Percentiles rank a stretch among this genome's conserved stretches.
phyloP scores from a whole-genome alignment of 2,329 filamentous ascomycete species.

The Ceratocystis smalleyi region DNA sequence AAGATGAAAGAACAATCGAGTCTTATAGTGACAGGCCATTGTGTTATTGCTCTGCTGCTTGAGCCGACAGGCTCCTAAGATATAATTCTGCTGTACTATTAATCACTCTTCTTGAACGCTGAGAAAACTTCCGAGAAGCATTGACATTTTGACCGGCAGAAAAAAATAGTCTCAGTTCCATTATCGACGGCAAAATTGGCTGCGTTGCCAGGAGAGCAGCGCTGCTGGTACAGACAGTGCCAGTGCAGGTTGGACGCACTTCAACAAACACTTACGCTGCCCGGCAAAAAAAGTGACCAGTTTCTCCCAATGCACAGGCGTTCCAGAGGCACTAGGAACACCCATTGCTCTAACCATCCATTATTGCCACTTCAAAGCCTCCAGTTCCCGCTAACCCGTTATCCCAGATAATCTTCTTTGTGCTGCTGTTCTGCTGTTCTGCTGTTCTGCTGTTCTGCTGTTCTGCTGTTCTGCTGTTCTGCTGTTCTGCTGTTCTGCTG shows the following conservation, averaged over 20 bases:
- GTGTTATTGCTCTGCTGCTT: not conserved
- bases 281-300: not conserved
- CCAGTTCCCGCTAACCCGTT: not conserved
- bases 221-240: not conserved
- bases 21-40: not conserved
- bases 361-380: not conserved
- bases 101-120: not conserved
- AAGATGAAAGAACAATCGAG: not conserved
- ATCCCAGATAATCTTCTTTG: not conserved
- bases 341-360: not conserved
- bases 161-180: not conserved
- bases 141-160: not conserved
- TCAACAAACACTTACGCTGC: not conserved
- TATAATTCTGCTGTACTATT: not conserved
- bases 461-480: too few relatives aligned
- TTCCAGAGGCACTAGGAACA: not conserved
- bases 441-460: not conserved
- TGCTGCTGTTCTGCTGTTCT: not conserved
- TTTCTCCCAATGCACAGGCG: not conserved
- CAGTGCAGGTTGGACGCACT: not conserved
- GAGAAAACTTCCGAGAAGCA: conserved; percentile 1
- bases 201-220: not conserved
- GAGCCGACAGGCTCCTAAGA: not conserved
- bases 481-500: too few relatives aligned
- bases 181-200: not conserved